Evolutionary conservation across 75 land plant genomes (phyloP).

Genomic region (Larix kaempferi): DNA sequence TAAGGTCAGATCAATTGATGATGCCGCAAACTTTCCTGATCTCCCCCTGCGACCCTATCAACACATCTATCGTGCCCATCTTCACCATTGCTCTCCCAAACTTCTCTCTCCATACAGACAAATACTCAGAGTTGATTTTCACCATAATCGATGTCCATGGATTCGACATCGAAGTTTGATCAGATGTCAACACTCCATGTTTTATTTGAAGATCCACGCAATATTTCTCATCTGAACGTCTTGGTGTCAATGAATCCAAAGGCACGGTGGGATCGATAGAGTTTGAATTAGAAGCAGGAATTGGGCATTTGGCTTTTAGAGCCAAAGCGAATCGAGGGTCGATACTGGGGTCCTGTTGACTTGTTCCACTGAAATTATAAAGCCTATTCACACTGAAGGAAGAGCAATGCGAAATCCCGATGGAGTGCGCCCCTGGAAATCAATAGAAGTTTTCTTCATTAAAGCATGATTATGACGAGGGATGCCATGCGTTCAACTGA

Average conservation of each 20-base stretch:
- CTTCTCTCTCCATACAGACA: neutral
- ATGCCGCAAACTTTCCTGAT: no score
- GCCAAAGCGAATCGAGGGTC: neutral
- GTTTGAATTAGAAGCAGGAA: neutral
- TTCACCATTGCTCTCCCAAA: no score
- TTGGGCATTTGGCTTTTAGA: neutral
- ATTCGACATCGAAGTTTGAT: slow-evolving; percentile 4
- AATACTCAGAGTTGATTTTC: neutral
- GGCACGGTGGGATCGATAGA: neutral
- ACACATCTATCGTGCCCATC: no score
- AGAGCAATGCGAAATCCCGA: slow-evolving; percentile 43
- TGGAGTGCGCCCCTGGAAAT: slow-evolving; percentile 60
- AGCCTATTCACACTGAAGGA: slow-evolving; percentile 13
- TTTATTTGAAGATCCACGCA: slow-evolving; percentile 16
- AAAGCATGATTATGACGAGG: neutral
- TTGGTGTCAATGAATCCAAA: slow-evolving; percentile 22
- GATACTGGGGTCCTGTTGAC: neutral
- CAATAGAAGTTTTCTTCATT: no score
- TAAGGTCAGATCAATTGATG: no score
- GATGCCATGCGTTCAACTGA: neutral
- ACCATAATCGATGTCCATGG: neutral
- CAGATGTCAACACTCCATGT: slow-evolving; percentile 19
- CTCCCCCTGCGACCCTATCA: no score
- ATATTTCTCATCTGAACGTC: slow-evolving; percentile 14
- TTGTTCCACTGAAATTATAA: neutral